Evolutionary conservation across 257 asterid species (phyloP).

Genomic region (Penstemon barbatus): DNA sequence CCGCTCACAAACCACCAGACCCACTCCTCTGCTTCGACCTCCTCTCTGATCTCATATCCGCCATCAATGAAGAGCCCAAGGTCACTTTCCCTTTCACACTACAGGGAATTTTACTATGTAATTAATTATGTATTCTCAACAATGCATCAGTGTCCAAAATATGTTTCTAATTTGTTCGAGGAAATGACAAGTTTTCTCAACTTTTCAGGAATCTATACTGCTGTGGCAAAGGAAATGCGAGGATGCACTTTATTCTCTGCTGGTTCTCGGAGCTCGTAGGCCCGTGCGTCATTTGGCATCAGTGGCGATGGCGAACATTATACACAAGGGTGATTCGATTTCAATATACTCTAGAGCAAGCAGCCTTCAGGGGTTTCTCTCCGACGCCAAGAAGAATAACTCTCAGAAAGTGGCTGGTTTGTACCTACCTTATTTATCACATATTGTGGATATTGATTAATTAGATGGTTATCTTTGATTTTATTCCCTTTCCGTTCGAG

Average conservation of each 20-base stretch:
- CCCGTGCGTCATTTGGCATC: constrained; percentile 97
- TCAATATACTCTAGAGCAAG: constrained; percentile 97
- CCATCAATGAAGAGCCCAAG: constrained; percentile 84
- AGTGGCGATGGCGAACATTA: constrained; percentile 87
- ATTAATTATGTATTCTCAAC: constrained; percentile 5
- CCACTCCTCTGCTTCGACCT: constrained; percentile 94
- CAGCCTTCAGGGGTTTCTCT: constrained; percentile 93
- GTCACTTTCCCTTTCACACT: constrained; percentile 28
- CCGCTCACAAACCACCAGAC: constrained; percentile 92
- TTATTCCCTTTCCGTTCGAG: background rate
- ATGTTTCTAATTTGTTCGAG: background rate
- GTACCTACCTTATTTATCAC: constrained; percentile 33
- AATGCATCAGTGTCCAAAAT: background rate
- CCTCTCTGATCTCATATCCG: constrained; percentile 88
- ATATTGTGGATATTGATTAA: constrained; percentile 8
- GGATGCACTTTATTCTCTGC: constrained; percentile 85
- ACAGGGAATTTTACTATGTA: background rate
- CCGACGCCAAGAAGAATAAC: constrained; percentile 86
- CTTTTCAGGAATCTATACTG: constrained; percentile 74
- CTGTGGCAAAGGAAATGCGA: constrained; percentile 91
- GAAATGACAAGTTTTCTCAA: background rate
- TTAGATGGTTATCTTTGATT: background rate
- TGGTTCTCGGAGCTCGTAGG: constrained; percentile 91
- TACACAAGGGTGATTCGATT: constrained; percentile 78
- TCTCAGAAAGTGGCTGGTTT: constrained; percentile 89